phyloP scores from a whole-genome alignment of 2,329 filamentous ascomycete species.

The Ilyonectria destructans region DNA sequence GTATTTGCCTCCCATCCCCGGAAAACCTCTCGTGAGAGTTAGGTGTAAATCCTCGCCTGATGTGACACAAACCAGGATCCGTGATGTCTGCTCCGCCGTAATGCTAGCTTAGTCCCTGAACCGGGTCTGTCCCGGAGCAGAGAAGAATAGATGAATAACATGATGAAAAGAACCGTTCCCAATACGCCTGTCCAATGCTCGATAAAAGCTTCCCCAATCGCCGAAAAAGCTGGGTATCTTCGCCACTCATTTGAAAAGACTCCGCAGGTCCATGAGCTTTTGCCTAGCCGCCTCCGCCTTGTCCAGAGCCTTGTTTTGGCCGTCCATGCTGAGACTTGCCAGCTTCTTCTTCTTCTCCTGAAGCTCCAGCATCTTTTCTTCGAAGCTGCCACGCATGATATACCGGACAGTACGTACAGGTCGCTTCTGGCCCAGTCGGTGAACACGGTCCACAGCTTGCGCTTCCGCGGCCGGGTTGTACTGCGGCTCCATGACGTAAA shows the following conservation, averaged over 20 bases:
- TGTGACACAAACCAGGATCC: constrained; percentile 36
- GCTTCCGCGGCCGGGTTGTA: constrained; percentile 97
- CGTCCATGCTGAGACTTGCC: constrained; percentile 88
- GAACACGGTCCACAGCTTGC: constrained; percentile 94
- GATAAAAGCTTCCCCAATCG: constrained; percentile 35
- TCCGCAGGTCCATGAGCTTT: constrained; percentile 72
- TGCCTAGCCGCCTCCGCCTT: constrained; percentile 72
- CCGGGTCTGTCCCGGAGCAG: constrained; percentile 17
- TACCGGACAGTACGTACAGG: constrained; percentile 89
- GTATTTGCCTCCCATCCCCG: constrained; percentile 23
- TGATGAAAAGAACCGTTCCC: constrained; percentile 25
- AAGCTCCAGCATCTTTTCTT: constrained; percentile 92
- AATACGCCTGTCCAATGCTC: constrained; percentile 45
- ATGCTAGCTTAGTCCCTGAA: constrained; percentile 39
- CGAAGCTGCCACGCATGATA: constrained; percentile 92
- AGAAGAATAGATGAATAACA: constrained; percentile 52
- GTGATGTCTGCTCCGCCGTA: constrained; percentile 37
- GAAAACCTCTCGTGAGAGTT: constrained; percentile 52
- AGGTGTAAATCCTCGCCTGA: constrained; percentile 40
- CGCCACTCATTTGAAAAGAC: constrained; percentile 68
- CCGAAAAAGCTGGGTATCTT: constrained; percentile 30
- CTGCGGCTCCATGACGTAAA: constrained; percentile 98
- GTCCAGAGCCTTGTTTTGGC: constrained; percentile 69
- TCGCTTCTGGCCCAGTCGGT: constrained; percentile 91
- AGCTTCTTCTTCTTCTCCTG: constrained; percentile 95